Conservation (phyloP, 768 basidiomycete genomes). For the Vararia minispora region DNA sequence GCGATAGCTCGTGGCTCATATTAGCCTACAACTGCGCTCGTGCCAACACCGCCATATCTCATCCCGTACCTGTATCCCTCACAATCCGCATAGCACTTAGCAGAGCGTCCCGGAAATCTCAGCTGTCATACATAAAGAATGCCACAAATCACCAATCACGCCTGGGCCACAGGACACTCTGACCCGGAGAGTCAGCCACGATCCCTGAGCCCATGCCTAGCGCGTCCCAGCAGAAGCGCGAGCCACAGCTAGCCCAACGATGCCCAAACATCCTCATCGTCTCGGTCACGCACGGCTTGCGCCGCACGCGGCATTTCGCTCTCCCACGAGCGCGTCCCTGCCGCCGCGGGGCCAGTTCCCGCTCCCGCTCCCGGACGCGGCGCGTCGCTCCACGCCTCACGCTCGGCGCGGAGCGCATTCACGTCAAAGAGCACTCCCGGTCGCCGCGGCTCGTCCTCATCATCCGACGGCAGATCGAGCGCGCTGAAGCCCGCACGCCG, state of each 20-base stretch:
- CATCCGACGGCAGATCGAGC: slow-evolving; percentile 49
- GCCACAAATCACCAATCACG: no score
- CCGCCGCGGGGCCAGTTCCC: slow-evolving; percentile 1
- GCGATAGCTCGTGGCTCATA: no score
- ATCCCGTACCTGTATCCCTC: no score
- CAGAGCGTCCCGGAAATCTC: no score
- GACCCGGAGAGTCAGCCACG: neutral
- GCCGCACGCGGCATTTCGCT: slow-evolving; percentile 53
- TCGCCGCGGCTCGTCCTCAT: slow-evolving; percentile 37
- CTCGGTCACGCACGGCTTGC: slow-evolving; percentile 43
- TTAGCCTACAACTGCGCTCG: no score
- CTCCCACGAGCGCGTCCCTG: slow-evolving; percentile 9
- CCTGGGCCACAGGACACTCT: no score
- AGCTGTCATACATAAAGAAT: no score
- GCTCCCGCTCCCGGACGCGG: neutral
- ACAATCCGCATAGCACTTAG: no score
- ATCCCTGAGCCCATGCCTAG: neutral
- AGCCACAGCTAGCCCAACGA: slow-evolving; percentile 26
- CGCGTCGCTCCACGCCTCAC: slow-evolving; percentile 23
- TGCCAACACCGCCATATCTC: no score
- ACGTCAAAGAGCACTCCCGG: slow-evolving; percentile 61
- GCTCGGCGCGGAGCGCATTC: slow-evolving; percentile 25
- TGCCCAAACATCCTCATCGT: slow-evolving; percentile 65
- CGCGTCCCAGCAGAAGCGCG: neutral
- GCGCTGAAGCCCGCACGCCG: slow-evolving; percentile 58